Base-by-base conservation (phyloP, 2,329 filamentous ascomycete species). In the Cryoendolithus antarcticus region DNA sequence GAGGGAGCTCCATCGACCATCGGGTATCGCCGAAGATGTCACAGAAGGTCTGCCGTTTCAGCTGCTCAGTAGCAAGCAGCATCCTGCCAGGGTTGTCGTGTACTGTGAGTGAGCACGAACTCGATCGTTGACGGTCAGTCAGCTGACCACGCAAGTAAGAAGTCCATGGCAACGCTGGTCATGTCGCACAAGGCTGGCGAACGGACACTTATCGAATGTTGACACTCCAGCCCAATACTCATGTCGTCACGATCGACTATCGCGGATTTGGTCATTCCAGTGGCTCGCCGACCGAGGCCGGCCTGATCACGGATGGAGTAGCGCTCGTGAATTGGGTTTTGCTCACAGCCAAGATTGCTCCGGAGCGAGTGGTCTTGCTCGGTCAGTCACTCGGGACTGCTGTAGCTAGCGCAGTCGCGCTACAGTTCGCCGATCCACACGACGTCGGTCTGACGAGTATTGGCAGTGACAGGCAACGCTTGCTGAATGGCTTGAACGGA, bases 331-430 rank as follows among this genome's bases (percentile, higher is more conserved):
- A 86, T 44, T 93, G 82, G 65, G 75, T 82, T 7, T 68, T 86
- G 29, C 63, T 74, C 12, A 64, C 71, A 1, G 75, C 78, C 9
- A 65, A 72, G 0, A 70, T 95, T n/a, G 69, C 82, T 0, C 64
- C 85, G 0, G 70, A 73, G 30, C 77, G 77, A 19, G 91, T 94
- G 45, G 76, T 89, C 3, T 67, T 95, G 19, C 65, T 93, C 3
- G 89, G 88, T 11, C 88, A 95, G 52, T 91, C 82, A 51, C 71
- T 96, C 0, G 89, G 89, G 15, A 94, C 89, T 0, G 88, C 84
- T 0, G 83, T 95, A 1, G 77, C 80, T 4, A 73, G 78, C 34
- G 88, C 77, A 2, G 76, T 84, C 1, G 79, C 76, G 1, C 77
- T 93, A 52, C 71, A 76, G 40, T 88, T 82, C 51, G 71, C 53